Base-by-base conservation (phyloP, 2,329 filamentous ascomycete species). In the Aspergillus caelatus region DNA sequence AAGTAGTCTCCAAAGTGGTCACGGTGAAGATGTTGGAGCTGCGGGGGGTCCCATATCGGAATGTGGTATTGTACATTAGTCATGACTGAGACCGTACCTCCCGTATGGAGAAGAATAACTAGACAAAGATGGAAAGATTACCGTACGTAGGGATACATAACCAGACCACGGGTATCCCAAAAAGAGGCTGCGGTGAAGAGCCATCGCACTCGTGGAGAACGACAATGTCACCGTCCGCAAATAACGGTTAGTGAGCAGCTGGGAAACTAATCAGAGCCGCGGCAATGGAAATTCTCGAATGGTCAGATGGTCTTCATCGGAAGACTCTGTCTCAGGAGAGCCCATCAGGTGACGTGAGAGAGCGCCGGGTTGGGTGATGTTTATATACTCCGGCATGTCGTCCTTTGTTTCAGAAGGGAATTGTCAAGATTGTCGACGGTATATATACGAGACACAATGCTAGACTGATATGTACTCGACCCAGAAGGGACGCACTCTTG, bases 171-270 rank as follows among this genome's bases (percentile, higher is more conserved):
- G 55, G 23, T 19, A 19, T 58, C 62, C 74, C 74, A 60, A 74
- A 76, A 75, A 70, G 69, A 75, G 75, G 57, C 68, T 76, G 72
- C 75, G 75, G 75, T 77, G 75, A 77, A 71, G 62, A 21, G 5
- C 54, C 23, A 45, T 54, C 52, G 19, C 30, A 56, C 60, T 65
- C 65, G 65, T 66, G 65, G 67, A 60, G 61, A 62, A 67, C 26
- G 32, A 52, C 54, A 62, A 61, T 58, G 62, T 60, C 57, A 57
- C 54, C 61, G 57, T 61, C 64, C 60, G 62, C 62, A 62, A 62
- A 39, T 58, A 39, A 59, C 34, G 56, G 59, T 58, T 63, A 50
- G 45, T 41, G 41, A 61, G 57, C 48, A 56, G 34, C 32, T 48
- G 52, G 52, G 28, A 56, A 45, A 56, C 57, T 53, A 64, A 59